These are phyloP conservation scores for Pythium graminicola DNA, from an alignment of 352 stramenopile species.

Conservation along the genomic window DNA sequence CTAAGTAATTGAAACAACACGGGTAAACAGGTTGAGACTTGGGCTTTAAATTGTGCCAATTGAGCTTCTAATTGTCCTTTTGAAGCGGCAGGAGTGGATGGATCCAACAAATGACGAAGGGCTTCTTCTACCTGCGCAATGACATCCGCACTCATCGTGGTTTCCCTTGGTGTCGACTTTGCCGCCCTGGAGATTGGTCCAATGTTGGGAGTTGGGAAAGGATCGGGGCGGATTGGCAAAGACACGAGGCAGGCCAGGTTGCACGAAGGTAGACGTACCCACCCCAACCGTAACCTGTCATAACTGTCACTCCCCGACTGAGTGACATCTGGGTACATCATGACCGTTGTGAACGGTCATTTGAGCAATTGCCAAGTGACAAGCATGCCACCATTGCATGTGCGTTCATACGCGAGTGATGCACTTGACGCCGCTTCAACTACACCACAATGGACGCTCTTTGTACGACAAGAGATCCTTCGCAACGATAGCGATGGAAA, in stretches of 20 bases:
- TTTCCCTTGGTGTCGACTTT: constrained; percentile 6
- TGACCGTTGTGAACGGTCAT: background rate
- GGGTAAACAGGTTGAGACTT: constrained; percentile 45
- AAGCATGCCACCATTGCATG: background rate
- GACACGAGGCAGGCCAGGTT: constrained; percentile 6
- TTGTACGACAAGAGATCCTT: constrained; percentile 25
- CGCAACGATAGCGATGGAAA: background rate
- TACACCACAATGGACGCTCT: constrained; percentile 35
- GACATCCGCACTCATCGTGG: constrained; percentile 20
- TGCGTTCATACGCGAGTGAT: constrained; percentile 36
- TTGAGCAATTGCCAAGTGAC: background rate
- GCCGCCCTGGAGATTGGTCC: background rate
- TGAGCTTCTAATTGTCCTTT: constrained; percentile 56
- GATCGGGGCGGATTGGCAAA: constrained; percentile 12
- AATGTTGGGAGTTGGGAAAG: background rate
- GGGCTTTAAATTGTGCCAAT: constrained; percentile 52
- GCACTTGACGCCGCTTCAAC: background rate
- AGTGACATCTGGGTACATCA: constrained; percentile 7
- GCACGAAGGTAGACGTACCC: constrained; percentile 15
- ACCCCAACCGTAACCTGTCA: constrained; percentile 7
- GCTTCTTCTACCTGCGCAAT: constrained; percentile 62
- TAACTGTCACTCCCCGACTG: background rate
- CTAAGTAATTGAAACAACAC: constrained; percentile 57
- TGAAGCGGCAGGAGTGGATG: constrained; percentile 33
- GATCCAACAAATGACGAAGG: constrained; percentile 51